Conservation (phyloP, 1,139 yeast genomes). For the Magnusiomyces paraingens region DNA sequence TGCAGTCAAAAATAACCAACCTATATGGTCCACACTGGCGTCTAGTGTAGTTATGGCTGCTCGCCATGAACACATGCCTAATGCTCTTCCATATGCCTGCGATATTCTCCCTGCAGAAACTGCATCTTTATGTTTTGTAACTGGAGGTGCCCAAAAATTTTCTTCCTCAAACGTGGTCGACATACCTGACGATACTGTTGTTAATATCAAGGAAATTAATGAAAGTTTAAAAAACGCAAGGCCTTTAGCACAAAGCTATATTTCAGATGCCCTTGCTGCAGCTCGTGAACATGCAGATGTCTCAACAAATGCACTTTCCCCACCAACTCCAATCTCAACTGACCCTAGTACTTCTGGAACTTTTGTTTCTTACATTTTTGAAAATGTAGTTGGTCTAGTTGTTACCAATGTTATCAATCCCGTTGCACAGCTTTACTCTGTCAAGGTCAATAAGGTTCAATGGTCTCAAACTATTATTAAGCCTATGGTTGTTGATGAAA, state of each 20-base stretch:
- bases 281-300: constrained; percentile 7
- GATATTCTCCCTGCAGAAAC: background rate
- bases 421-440: constrained; percentile 22
- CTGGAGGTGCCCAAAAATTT: constrained; percentile 10
- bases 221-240: too few species aligned
- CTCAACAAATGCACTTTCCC: constrained; percentile 6
- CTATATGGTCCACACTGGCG: constrained; percentile 35
- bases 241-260: too few species aligned
- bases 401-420: constrained; percentile 21
- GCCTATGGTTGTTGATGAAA: constrained; percentile 14
- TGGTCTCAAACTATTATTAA: constrained; percentile 34
- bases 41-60: constrained; percentile 34
- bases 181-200: too few species aligned
- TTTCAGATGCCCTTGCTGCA: background rate
- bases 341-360: constrained; percentile 19
- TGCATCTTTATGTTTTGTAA: constrained; percentile 12
- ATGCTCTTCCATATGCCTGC: background rate
- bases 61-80: constrained; percentile 24
- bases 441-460: constrained; percentile 32
- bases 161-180: too few species aligned
- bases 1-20: constrained; percentile 29
- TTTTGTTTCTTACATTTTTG: constrained; percentile 28
- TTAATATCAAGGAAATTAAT: too few species aligned
- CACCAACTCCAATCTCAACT: background rate
- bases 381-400: constrained; percentile 31